Base-by-base conservation (phyloP, 1,284 basidiomycete genomes). In the Cutaneotrichosporon mucoides region DNA sequence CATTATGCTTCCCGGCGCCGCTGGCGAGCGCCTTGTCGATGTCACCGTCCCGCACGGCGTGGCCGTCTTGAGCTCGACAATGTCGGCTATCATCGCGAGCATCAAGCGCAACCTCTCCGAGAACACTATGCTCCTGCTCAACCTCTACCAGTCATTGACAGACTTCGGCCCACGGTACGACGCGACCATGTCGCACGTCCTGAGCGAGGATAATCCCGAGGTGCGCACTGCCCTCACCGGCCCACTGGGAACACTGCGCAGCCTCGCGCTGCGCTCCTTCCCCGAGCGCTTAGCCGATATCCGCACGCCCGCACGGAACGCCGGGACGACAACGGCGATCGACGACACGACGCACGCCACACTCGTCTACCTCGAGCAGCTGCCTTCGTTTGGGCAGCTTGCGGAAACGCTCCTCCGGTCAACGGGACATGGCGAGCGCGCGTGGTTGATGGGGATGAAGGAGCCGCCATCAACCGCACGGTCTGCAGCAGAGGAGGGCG, bases 401-500 rank as follows among this genome's bases (percentile, higher is more conserved):
- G 71, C 78, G 2, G 71, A 72, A 36, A 61, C 64, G 5, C 63
- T 79, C 5, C 65, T 79, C 37, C 63, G 64, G 4, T 66, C 64
- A 40, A 68, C 66, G 43, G 62, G 62, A 1, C 72, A 75, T 34
- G 73, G 68, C 5, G 77, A 79, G 58, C 68, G 78, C 42, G 76
- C 75, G 55, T 79, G 78, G 78, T 69, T 79, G 52, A 79, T 79
- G 78, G 78, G 78, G 38, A 67, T 69, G 34, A 70, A 69, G 12
- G 69, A 72, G 16, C 60, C 70, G 3, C 70, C 73, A 2, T 70
- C 68, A 50, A 62, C 66, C n/a, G 71, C 68, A 8, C 59, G 66
- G 38, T 67, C 56, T 15, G 71, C 70, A 1, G 63, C 54, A 4
- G 73, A 73, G 12, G 76, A 75, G 42, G 78, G 75, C 8, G 76